Evolutionary conservation across 495 filamentous ascomycete genomes (phyloP).

Genomic region (Parathielavia appendiculata): DNA sequence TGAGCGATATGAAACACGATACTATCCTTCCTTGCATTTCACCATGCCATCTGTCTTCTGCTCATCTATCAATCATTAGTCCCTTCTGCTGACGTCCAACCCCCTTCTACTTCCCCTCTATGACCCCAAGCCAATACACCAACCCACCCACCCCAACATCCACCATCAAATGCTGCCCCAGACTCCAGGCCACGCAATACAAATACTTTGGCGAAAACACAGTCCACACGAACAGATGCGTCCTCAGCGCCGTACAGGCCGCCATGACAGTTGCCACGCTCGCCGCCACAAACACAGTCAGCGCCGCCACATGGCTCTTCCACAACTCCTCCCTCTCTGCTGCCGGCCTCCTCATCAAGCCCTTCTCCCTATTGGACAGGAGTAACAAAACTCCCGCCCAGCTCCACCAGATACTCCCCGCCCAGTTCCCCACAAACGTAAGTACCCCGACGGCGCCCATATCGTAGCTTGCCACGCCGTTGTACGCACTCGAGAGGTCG

Average conservation of each 20-base stretch:
- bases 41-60: not conserved
- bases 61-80: not conserved
- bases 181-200: slow-evolving; percentile 81
- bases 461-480: slow-evolving; percentile 68
- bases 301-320: slow-evolving; percentile 48
- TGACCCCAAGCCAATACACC: slow-evolving; percentile 48
- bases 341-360: slow-evolving; percentile 15
- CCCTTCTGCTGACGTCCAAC: not conserved
- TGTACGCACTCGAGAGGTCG: slow-evolving; percentile 78
- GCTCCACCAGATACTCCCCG: slow-evolving; percentile 83
- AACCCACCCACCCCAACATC: slow-evolving; percentile 56
- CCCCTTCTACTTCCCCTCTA: slow-evolving; percentile 1
- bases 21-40: not conserved
- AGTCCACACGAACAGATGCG: slow-evolving; percentile 97
- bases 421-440: slow-evolving; percentile 87
- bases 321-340: slow-evolving; percentile 23
- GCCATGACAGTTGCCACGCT: slow-evolving; percentile 71
- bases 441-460: slow-evolving; percentile 65
- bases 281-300: slow-evolving; percentile 61
- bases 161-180: slow-evolving; percentile 70
- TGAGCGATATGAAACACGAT: slow-evolving; percentile 1
- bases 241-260: slow-evolving; percentile 76
- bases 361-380: slow-evolving; percentile 15
- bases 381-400: slow-evolving; percentile 55
- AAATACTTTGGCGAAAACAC: slow-evolving; percentile 97